Conservation (phyloP, 2,329 filamentous ascomycete genomes). For the Paramyrothecium roridum region DNA sequence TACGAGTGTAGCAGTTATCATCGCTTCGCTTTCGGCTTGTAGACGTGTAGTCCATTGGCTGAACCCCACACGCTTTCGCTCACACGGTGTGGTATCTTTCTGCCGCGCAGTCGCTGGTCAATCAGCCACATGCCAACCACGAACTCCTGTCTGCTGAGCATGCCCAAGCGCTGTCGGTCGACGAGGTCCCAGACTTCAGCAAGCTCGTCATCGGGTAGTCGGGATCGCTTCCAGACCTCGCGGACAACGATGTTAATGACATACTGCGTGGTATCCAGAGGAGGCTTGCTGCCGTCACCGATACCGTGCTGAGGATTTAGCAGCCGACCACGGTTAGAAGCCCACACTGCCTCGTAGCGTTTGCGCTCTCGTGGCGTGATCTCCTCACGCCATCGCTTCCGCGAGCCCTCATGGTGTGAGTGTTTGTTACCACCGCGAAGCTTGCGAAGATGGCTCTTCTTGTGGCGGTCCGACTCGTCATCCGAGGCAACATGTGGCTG, state of each 20-base stretch:
- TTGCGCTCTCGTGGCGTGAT: slow-evolving; percentile 72
- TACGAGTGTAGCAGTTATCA: slow-evolving; percentile 4
- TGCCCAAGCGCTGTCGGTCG: slow-evolving; percentile 51
- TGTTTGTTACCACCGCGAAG: slow-evolving; percentile 54
- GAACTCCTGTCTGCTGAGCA: slow-evolving; percentile 67
- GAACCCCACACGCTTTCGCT: slow-evolving; percentile 75
- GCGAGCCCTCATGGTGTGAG: slow-evolving; percentile 71
- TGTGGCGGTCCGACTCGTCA: slow-evolving; percentile 51
- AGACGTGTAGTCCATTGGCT: slow-evolving; percentile 45
- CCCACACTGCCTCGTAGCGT: slow-evolving; percentile 82
- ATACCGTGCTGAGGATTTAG: slow-evolving; percentile 21
- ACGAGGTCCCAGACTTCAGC: slow-evolving; percentile 77
- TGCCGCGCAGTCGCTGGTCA: slow-evolving; percentile 74
- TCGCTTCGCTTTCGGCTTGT: slow-evolving; percentile 22
- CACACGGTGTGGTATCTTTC: slow-evolving; percentile 72
- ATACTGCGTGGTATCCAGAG: slow-evolving; percentile 36
- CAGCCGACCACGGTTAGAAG: slow-evolving; percentile 68
- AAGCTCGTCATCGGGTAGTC: slow-evolving; percentile 65
- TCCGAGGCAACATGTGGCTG: slow-evolving; percentile 47
- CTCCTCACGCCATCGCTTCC: slow-evolving; percentile 73
- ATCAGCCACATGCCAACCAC: slow-evolving; percentile 82
- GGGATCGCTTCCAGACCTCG: slow-evolving; percentile 72
- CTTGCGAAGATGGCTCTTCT: slow-evolving; percentile 46
- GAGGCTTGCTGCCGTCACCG: slow-evolving; percentile 11
- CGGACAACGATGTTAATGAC: slow-evolving; percentile 67